Base-by-base conservation (phyloP, 1,139 yeast genomes). In the Blastobotrys indianensis region DNA sequence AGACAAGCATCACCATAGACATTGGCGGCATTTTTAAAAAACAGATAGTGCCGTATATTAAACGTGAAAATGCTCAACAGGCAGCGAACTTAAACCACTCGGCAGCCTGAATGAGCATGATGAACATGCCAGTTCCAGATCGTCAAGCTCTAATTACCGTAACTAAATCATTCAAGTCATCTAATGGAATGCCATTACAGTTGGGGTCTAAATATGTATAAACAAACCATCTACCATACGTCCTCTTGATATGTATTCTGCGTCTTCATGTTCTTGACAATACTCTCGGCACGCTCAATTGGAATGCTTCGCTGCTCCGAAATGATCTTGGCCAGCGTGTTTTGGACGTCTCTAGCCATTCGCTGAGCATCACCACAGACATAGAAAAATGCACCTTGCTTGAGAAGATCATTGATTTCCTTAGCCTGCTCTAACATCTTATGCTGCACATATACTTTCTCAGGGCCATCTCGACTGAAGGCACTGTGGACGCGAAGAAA, bases 291-390 rank as follows among this genome's bases (percentile, higher is more conserved):
- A 57, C 79, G 80, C 42, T 76, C 83, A 48, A 74, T 74, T 7
- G 81, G 58, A 42, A 88, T 66, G 16, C 67, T 73, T 56, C 83
- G 75, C 57, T 82, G 79, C 50, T 76, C 66, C 41, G 81, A 68
- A 46, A 90, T 66, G 50, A 92, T 81, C 53, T 75, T 73, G 20
- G 75, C 74, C 51, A 92, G 73, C 2, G 94, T 74, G 41, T 73
- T 68, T 60, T 85, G 92, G n/a, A 92, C 98, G 62, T 88, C 96
- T 67, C 94, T 82, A 2, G 98, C 97, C 98, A 92, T 92, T 58
- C 78, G 80, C 41, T 85, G 79, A 30, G 98, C 97, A 70, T 92
- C 97, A 61, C 98, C 98, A 74, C 98, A 92, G 29, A 92, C 95
- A 64, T 92, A 92, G 54, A 92, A 76, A 63, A 81, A 84, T 0